Evolutionary conservation across 768 basidiomycete genomes (phyloP).

Genomic region (Tylopilus vinaceipallidus): DNA sequence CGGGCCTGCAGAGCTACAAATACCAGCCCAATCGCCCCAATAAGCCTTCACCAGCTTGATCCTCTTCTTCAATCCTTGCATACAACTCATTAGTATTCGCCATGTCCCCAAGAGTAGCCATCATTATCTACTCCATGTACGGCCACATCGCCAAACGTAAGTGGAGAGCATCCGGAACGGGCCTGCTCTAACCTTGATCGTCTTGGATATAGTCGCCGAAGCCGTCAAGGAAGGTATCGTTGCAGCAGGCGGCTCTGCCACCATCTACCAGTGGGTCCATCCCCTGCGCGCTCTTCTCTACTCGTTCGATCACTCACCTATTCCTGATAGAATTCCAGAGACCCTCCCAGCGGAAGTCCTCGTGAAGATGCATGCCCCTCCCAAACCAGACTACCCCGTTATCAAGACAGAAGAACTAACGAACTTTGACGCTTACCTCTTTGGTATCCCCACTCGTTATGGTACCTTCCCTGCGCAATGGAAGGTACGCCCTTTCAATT

Average conservation of each 20-base stretch:
- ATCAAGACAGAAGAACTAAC: constrained; percentile 13
- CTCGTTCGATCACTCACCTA: neutral
- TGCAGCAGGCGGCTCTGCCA: constrained; percentile 47
- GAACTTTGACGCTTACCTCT: constrained; percentile 39
- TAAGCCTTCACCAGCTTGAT: neutral
- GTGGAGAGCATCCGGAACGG: constrained; percentile 23
- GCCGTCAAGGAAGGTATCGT: constrained; percentile 46
- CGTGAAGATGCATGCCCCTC: constrained; percentile 61
- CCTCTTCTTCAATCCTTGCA: neutral
- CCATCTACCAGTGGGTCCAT: constrained; percentile 53
- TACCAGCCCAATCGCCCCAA: constrained; percentile 1
- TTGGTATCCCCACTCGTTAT: constrained; percentile 46
- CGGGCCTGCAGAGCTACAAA: constrained; percentile 7
- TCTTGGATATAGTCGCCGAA: constrained; percentile 54
- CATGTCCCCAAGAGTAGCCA: constrained; percentile 55
- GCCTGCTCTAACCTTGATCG: neutral
- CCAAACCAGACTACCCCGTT: constrained; percentile 58
- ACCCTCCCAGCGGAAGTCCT: constrained; percentile 73
- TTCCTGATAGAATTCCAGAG: constrained; percentile 61
- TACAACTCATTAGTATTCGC: neutral
- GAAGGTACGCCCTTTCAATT: constrained; percentile 45
- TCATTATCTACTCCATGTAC: constrained; percentile 72
- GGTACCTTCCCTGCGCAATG: constrained; percentile 50
- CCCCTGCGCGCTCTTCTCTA: neutral
- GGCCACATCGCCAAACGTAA: constrained; percentile 68